Percentiles rank a stretch among this genome's conserved stretches.
These are phyloP conservation scores for Macrophomina pseudophaseolina DNA, from an alignment of 2,329 filamentous ascomycete species.

Conservation along the genomic window DNA sequence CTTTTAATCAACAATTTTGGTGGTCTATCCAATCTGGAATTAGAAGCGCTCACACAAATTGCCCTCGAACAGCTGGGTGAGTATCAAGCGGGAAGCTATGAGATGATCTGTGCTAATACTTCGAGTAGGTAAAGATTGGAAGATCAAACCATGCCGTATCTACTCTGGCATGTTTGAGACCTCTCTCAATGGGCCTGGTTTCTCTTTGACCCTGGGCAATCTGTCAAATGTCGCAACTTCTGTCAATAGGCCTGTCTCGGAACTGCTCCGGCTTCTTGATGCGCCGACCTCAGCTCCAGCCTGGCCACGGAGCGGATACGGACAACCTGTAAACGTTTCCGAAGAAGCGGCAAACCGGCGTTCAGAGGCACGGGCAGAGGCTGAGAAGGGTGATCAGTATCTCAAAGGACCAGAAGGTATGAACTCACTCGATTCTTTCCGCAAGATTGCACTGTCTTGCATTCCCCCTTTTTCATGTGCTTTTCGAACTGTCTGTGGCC, in stretches of 20 bases:
- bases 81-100: neutral
- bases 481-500: neutral
- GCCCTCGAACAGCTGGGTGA: constrained; percentile 44
- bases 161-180: constrained; percentile 74
- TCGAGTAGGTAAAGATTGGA: constrained; percentile 53
- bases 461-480: constrained; percentile 35
- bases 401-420: constrained; percentile 16
- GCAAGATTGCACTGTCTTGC: constrained; percentile 15
- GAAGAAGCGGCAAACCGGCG: constrained; percentile 37
- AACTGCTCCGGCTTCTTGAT: constrained; percentile 56
- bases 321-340: constrained; percentile 33
- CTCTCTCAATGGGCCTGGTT: constrained; percentile 72
- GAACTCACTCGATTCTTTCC: neutral
- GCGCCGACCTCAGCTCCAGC: constrained; percentile 57
- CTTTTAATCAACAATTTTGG: constrained; percentile 58
- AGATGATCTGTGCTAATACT: neutral
- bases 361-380: constrained; percentile 38
- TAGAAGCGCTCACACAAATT: constrained; percentile 54
- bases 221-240: constrained; percentile 52
- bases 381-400: constrained; percentile 27
- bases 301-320: constrained; percentile 57
- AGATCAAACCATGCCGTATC: constrained; percentile 65
- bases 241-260: constrained; percentile 44
- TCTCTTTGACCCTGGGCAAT: constrained; percentile 63
- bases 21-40: constrained; percentile 54